Evolutionary conservation across 225 moss, liverwort and hornwort genomes (phyloP).

Genomic region (Asterella californica): DNA sequence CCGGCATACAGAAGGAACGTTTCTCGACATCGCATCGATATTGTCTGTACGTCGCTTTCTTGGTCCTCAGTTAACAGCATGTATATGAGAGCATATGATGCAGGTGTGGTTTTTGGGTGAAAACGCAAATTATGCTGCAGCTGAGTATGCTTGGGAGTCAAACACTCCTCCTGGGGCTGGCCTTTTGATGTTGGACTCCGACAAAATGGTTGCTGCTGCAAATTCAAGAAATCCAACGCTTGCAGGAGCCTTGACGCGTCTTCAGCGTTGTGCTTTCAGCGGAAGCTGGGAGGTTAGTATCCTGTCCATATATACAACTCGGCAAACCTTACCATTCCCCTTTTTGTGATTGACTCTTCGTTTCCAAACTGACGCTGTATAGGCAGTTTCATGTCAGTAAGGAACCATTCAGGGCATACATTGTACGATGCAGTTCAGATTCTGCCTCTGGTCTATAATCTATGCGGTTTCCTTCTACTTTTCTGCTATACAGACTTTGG

Average conservation of each 20-base stretch:
- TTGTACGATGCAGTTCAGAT: too few species aligned
- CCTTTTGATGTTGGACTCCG: slow-evolving; percentile 97
- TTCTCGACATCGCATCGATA: too few species aligned
- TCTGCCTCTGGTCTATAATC: too few species aligned
- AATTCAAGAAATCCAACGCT: slow-evolving; percentile 98
- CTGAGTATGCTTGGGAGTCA: slow-evolving; percentile 99
- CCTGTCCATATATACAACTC: not conserved
- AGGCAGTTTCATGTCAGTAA: too few species aligned
- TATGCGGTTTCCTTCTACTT: too few species aligned
- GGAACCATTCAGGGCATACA: too few species aligned
- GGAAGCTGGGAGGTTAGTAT: slow-evolving; percentile 91
- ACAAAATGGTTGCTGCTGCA: slow-evolving; percentile 99
- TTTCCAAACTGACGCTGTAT: too few species aligned
- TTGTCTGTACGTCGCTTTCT: too few species aligned
- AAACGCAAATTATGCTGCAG: slow-evolving; percentile 99
- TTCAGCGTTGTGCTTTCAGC: slow-evolving; percentile 97
- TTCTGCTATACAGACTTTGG: too few species aligned
- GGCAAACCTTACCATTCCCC: too few species aligned
- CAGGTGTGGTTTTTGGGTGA: slow-evolving; percentile 99
- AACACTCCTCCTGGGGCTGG: slow-evolving; percentile 94
- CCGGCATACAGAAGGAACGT: too few species aligned
- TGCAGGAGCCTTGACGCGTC: slow-evolving; percentile 88
- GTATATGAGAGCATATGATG: not conserved
- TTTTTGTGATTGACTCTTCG: too few species aligned
- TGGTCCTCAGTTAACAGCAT: not conserved